Base-by-base conservation (phyloP, 2,329 filamentous ascomycete species). In the Aspergillus flavus region DNA sequence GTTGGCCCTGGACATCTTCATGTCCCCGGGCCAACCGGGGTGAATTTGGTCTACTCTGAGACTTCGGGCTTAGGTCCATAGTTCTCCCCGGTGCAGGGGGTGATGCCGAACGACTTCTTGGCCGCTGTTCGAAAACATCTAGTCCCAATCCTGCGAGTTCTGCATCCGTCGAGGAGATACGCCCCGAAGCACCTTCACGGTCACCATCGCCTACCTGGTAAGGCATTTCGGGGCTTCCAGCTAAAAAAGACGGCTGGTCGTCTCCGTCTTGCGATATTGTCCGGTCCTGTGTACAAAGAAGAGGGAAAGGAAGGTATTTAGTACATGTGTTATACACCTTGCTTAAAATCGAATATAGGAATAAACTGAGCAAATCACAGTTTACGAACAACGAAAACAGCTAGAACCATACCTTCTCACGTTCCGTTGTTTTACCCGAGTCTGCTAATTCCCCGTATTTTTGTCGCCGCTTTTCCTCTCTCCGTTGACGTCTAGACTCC, bases 201-300 rank as follows among this genome's bases (percentile, higher is more conserved):
- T 76, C 70, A 70, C 68, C 67, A 64, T 73, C 70, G 70, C 74
- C 69, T 79, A 80, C 78, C 77, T 75, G 64, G 58, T 65, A 67
- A 79, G 82, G 82, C 79, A 84, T 84, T 85, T 86, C 86, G 84
- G 84, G 85, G 85, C 85, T 81, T 79, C 81, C 80, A 74, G 76
- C 86, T 89, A 88, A 87, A 88, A 88, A 88, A 88, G 86, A 84
- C 52, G 32, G 19, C 80, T 83, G 73, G 58, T 76, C 59, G 61
- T 78, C 68, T 65, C 78, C 73, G 73, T 79, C 75, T 66, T 78
- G 72, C 48, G 70, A 69, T 65, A 56, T 54, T 65, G 68, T 66
- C 63, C 65, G 71, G 66, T 74, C 75, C 76, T 79, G 71, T 70
- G 66, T 70, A 69, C 67, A 72, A 61, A 65, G 68, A 69, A 69